Evolutionary conservation across 179 eudicot genomes (phyloP).

Genomic region (Pouteria campechiana): DNA sequence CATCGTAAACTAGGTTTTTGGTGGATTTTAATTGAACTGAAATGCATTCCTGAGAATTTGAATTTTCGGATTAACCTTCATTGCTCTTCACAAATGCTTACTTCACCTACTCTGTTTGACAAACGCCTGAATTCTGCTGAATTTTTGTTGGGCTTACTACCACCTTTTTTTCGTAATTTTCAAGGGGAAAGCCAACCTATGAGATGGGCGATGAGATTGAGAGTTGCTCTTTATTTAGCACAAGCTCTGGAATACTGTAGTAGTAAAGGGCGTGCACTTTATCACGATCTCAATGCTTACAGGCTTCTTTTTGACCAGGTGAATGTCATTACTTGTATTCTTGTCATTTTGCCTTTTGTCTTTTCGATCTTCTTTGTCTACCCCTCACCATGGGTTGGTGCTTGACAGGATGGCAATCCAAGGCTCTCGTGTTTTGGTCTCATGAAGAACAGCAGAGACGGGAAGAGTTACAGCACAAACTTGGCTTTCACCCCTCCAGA

Average conservation of each 20-base stretch:
- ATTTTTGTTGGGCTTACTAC: too few relatives aligned
- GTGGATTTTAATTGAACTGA: too few relatives aligned
- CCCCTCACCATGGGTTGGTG: conserved; percentile 4
- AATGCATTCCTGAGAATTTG: too few relatives aligned
- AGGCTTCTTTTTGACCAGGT: conserved; percentile 89
- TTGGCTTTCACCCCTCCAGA: conserved; percentile 98
- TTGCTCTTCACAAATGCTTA: too few relatives aligned
- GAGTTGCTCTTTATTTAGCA: conserved; percentile 79
- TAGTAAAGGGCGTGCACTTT: conserved; percentile 64
- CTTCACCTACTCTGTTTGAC: too few relatives aligned
- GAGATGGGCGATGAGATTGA: conserved; percentile 92
- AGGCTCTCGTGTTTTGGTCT: conserved; percentile 96
- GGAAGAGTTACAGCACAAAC: conserved; percentile 92
- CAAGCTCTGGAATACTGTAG: conserved; percentile 95
- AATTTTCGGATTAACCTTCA: too few relatives aligned
- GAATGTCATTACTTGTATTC: background rate
- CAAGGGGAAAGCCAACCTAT: conserved; percentile 83
- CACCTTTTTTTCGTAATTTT: too few relatives aligned
- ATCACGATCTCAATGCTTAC: conserved; percentile 92
- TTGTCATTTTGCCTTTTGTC: background rate
- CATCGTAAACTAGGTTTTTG: too few relatives aligned
- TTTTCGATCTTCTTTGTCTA: background rate
- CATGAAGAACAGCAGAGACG: conserved; percentile 95
- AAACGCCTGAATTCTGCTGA: too few relatives aligned
- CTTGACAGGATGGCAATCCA: conserved; percentile 76